Base-by-base conservation (phyloP, 2,329 filamentous ascomycete genomes). In the Pestalotiopsis sp. region DNA sequence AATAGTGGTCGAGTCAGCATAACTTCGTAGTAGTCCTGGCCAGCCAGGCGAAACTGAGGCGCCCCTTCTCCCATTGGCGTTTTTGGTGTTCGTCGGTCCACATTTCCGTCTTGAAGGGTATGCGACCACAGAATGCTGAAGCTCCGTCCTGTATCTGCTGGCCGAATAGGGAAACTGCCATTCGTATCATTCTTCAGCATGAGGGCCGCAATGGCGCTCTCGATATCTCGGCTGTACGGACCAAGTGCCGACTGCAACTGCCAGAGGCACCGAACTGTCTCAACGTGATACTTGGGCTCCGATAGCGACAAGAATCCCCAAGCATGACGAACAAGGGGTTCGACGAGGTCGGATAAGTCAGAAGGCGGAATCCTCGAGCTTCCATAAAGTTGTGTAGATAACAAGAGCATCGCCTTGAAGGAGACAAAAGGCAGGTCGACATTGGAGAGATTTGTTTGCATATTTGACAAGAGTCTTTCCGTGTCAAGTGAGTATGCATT, bases 241-340 rank as follows among this genome's bases (percentile, higher is more conserved):
- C 91, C 88, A 13, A 97, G 86, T 0, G 90, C 87, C 27, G 86
- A 88, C 74, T 98, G 94, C 65, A 99, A 83, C 72, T 94, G 90
- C 93, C 96, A 97, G 52, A 99, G 83, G 73, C 90, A 92, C 68
- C 93, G 90, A 9, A 97, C 93, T 20, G 94, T 91, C 81, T 99
- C 97, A 39, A 99, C 95, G 76, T 98, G 96, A 73, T 95, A 97
- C 77, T 97, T 97, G 0, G 95, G 94, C 71, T 91, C 91, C 13
- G 90, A 86, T n/a, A 93, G 91, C 0, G 94, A 93, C 52, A 99
- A 82, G 75, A 93, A 94, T 4, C 83, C 80, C 96, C 96, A 99
- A 0, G 95, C 86, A 68, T 91, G 87, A 1, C 84, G 84, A 17
- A 96, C 90, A 25, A 98, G 82, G 36, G 88, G 85, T 23, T 89